Conservation (phyloP, 2,329 filamentous ascomycete genomes). For the Nemania sp. region DNA sequence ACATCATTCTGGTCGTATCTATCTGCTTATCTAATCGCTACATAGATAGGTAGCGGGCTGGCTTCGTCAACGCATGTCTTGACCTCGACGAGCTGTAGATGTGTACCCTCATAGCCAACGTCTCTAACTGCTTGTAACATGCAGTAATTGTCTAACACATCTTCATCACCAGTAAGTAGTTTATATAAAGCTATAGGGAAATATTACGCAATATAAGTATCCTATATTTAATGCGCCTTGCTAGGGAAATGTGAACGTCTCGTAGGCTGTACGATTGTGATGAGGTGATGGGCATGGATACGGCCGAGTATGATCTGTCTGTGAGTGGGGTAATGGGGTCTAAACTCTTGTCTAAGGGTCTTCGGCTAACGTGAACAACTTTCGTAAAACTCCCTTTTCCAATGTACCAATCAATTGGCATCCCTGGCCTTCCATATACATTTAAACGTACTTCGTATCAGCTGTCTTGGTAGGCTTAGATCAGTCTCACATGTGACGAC, state of each 20-base stretch:
- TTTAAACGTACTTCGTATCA: constrained; percentile 19
- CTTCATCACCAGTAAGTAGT: background rate
- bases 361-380: constrained; percentile 9
- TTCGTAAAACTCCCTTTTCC: constrained; percentile 4
- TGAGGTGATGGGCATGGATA: background rate
- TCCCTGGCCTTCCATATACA: constrained; percentile 8
- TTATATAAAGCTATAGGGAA: background rate
- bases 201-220: constrained; percentile 7
- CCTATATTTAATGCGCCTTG: constrained; percentile 15
- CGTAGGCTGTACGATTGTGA: constrained; percentile 4
- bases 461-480: constrained; percentile 6
- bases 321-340: constrained; percentile 11
- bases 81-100: background rate
- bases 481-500: background rate
- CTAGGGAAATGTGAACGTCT: background rate
- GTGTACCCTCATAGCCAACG: background rate
- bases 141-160: background rate
- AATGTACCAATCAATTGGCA: constrained; percentile 8
- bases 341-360: constrained; percentile 23
- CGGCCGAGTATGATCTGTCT: constrained; percentile 3
- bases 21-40: background rate
- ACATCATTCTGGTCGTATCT: background rate
- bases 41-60: no score
- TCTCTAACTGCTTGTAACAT: background rate
- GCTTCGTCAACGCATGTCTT: no score